Evolutionary conservation across 2,329 filamentous ascomycete genomes (phyloP).

Genomic region (Atkinsonella texensis): DNA sequence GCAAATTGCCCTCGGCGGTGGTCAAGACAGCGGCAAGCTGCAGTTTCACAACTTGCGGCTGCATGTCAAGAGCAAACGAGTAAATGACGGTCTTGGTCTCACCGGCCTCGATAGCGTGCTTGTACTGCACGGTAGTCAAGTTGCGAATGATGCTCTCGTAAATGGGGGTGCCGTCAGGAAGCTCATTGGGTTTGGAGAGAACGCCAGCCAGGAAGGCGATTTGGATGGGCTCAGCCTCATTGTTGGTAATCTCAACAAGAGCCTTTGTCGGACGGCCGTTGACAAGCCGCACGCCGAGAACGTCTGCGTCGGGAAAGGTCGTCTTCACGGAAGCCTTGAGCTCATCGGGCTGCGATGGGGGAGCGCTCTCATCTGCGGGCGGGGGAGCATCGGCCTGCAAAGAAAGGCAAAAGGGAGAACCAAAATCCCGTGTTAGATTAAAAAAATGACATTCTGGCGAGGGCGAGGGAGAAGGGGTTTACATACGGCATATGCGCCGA

Average conservation of each 20-base stretch:
- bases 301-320: slow-evolving; percentile 57
- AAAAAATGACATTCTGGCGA: not conserved
- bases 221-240: slow-evolving; percentile 63
- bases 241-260: slow-evolving; percentile 71
- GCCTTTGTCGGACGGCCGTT: slow-evolving; percentile 82
- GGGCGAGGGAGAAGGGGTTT: not conserved
- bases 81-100: slow-evolving; percentile 68
- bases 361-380: not conserved
- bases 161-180: slow-evolving; percentile 31
- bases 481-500: slow-evolving; percentile 6
- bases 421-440: not conserved
- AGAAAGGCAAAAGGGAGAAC: not conserved
- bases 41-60: slow-evolving; percentile 77
- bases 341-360: slow-evolving; percentile 3
- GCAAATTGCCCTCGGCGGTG: slow-evolving; percentile 53
- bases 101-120: slow-evolving; percentile 61
- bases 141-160: slow-evolving; percentile 62
- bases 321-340: slow-evolving; percentile 46
- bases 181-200: slow-evolving; percentile 46
- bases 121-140: slow-evolving; percentile 66
- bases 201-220: slow-evolving; percentile 67
- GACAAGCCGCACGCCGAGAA: slow-evolving; percentile 91
- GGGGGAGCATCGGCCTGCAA: slow-evolving; percentile 7
- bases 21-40: slow-evolving; percentile 65
- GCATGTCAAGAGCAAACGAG: slow-evolving; percentile 80